Conservation (phyloP, 176 grass and related monocot genomes). For the Oryza australiensis region DNA sequence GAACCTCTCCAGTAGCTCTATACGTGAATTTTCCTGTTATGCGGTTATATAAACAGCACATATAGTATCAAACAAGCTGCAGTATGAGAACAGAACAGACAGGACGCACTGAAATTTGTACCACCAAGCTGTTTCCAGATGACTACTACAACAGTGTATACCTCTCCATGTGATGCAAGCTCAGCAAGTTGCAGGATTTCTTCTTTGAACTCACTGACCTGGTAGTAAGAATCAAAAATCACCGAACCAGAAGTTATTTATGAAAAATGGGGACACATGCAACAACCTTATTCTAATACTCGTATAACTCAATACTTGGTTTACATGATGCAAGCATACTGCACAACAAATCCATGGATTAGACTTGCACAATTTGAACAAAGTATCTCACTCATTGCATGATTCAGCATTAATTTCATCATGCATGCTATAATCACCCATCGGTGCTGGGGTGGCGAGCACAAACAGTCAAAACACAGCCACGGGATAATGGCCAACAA, state of each 20-base stretch:
- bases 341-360: background rate
- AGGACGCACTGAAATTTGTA: background rate
- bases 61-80: conserved; percentile 2
- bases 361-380: background rate
- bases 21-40: conserved; percentile 35
- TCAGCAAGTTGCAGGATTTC: conserved; percentile 41
- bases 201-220: conserved; percentile 46
- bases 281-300: background rate
- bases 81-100: background rate
- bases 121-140: background rate
- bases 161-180: conserved; percentile 37
- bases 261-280: background rate
- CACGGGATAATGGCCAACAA: background rate
- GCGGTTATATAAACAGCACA: conserved; percentile 16
- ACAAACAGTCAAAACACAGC: background rate
- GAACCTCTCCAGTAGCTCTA: conserved; percentile 50
- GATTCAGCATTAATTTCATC: background rate
- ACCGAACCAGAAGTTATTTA: conserved; percentile 20
- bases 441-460: background rate
- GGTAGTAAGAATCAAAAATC: background rate
- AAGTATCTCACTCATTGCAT: background rate
- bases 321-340: background rate
- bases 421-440: background rate
- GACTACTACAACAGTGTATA: background rate
- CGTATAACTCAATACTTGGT: background rate